Base-by-base conservation (phyloP, 1,139 yeast species). In the Geotrichum citri-aurantii region DNA sequence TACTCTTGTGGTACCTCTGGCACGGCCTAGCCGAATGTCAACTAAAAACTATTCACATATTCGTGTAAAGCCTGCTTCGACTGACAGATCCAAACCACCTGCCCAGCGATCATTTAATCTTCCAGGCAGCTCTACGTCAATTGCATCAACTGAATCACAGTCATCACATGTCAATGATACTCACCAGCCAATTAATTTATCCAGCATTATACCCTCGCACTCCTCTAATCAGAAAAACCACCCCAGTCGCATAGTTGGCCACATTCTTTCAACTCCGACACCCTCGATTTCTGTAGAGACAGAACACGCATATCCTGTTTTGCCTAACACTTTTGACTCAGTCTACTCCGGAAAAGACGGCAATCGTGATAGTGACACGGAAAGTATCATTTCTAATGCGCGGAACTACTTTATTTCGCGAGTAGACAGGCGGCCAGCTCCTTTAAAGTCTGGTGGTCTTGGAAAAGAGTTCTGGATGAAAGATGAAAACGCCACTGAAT, bases 401-500 rank as follows among this genome's bases (percentile, higher is more conserved):
- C 61, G 65, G 26, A 65, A 65, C 26, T 64, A 61, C 44, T 60
- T 65, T 33, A 59, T 63, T 14, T 61, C 65, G 2, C 58, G 63
- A 29, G 63, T 62, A 1, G 64, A 64, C 21, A 58, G 63, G 26
- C 58, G 66, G 8, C 64, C 64, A 8, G 65, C 64, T 24, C 63
- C 65, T 7, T 42, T 66, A 33, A 60, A 64, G 44, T 52, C 66
- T 4, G 72, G 71, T 2, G 71, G 71, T 1, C 66, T 76, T 11
- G 70, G 75, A 40, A 80, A 80, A 56, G 88, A 87, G 67, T 89
- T 87, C 69, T 89, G 96, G 96, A 89, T 89, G 96, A 87, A 88
- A 69, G 96, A 89, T 71, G 88, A 89, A 54, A 86, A 87, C 68
- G 93, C 91, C 0, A 80, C 85, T 6, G 93, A 88, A 62, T 89